A percentile compares a stretch with the other conserved stretches of the same genome.
Conservation (phyloP, 2,329 filamentous ascomycete genomes). For the Aspergillus viridinutans region DNA sequence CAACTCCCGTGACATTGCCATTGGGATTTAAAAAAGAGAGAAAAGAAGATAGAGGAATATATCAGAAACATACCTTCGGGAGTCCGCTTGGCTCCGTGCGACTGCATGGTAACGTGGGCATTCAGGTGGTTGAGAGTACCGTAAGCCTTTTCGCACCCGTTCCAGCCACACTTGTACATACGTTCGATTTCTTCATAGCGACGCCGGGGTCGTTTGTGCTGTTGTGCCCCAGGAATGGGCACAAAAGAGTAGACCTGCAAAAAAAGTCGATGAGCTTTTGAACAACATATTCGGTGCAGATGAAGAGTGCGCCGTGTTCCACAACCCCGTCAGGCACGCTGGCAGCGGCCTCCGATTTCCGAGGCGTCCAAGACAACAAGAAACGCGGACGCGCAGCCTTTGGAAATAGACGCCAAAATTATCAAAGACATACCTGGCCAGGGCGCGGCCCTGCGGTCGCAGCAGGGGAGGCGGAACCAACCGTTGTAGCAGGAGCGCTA, state of each 20-base stretch:
- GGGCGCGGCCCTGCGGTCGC: slow-evolving; percentile 58
- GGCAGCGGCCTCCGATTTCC: slow-evolving; percentile 12
- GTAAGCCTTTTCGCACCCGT: slow-evolving; percentile 97
- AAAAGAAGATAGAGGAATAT: slow-evolving; percentile 1
- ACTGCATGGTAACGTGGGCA: slow-evolving; percentile 98
- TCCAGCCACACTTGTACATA: slow-evolving; percentile 99
- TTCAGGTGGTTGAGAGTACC: slow-evolving; percentile 96
- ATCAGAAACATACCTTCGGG: slow-evolving; percentile 77
- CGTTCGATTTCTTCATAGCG: slow-evolving; percentile 98
- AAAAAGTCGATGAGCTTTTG: slow-evolving; percentile 19
- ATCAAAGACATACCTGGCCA: slow-evolving; percentile 55
- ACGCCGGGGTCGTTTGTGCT: slow-evolving; percentile 90
- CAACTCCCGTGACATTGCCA: not conserved
- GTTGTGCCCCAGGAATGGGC: slow-evolving; percentile 91
- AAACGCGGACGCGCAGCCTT: slow-evolving; percentile 25
- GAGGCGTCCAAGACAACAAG: slow-evolving; percentile 28
- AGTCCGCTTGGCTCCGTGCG: slow-evolving; percentile 87
- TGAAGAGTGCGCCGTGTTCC: slow-evolving; percentile 17
- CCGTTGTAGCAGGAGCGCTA: slow-evolving; percentile 52
- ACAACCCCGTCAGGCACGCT: slow-evolving; percentile 13
- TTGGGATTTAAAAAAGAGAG: slow-evolving; percentile 19
- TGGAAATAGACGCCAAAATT: slow-evolving; percentile 30
- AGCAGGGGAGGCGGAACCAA: slow-evolving; percentile 57
- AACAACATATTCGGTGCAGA: slow-evolving; percentile 2
- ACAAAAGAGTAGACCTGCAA: slow-evolving; percentile 92